A percentile compares a stretch with the other conserved stretches of the same genome.
Conservation (phyloP, 164 flowering plant species). For the Stephania yunnanensis region DNA sequence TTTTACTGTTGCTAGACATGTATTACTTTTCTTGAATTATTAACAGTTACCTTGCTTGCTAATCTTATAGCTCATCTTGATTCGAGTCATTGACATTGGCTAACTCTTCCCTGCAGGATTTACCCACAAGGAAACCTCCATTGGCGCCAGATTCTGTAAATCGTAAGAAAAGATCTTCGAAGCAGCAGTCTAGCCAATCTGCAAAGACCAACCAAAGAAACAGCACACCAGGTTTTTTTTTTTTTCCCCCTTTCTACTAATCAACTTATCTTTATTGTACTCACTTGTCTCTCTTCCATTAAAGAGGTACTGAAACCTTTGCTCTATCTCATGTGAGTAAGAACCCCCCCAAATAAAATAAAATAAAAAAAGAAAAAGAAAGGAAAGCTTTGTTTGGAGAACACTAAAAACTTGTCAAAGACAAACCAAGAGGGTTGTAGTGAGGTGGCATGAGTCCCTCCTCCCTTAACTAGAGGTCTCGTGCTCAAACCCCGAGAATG, state of each 20-base stretch:
- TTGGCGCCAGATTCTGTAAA: constrained; percentile 37
- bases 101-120: constrained; percentile 31
- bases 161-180: constrained; percentile 62
- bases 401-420: too few species aligned
- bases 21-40: not conserved
- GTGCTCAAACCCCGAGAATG: too few species aligned
- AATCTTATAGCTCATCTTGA: not conserved
- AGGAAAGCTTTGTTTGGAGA: too few species aligned
- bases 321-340: too few species aligned
- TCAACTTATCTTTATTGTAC: not conserved
- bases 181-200: constrained; percentile 36
- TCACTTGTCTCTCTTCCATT: not conserved
- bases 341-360: too few species aligned
- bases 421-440: too few species aligned
- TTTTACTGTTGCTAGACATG: not conserved
- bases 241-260: not conserved
- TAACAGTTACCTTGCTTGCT: not conserved
- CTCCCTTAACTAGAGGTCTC: too few species aligned
- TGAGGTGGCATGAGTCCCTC: too few species aligned
- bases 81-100: not conserved
- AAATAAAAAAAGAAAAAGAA: too few species aligned
- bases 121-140: constrained; percentile 45
- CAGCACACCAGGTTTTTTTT: constrained; percentile 38
- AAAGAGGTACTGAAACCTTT: too few species aligned
- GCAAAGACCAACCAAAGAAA: constrained; percentile 48